Evolutionary conservation across 768 basidiomycete species (phyloP), one percentile per base, ranked within the genome.

Genomic region (Calocybe gangraenosa): DNA sequence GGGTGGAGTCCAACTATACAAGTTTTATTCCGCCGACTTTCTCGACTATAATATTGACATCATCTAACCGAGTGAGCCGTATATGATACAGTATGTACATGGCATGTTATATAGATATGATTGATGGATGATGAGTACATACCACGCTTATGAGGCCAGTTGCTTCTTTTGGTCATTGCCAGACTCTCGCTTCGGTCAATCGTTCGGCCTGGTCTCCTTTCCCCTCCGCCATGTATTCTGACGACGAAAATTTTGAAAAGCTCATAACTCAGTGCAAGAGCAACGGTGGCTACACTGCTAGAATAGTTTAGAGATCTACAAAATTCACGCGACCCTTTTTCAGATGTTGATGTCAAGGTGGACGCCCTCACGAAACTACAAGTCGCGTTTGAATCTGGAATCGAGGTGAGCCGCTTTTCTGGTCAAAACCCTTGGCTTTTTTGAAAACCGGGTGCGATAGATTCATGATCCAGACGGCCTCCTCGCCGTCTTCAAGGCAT

Each of bases 301-400:
- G 19, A 6, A 14, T 18, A 7, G n/a, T 35, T 6, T n/a, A 35
- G 7, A n/a, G 5, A 35, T 18, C 6, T 35, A 7, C 6, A 14
- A 35, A 7, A 4, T 14, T 35, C 34, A 18, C 34, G 13, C 34
- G 34, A 14, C 17, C 42, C 39, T 23, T 42, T 21, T 42, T 37
- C 52, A 91, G 89, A 92, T 63, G 79, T 85, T 47, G 89, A 92
- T 65, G 73, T 78, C 50, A 89, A 84, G 67, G 74, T 89, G 18
- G 88, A 92, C 60, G 88, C 86, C 20, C 71, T 92, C 50, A 72
- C 79, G 47, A 91, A 87, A 66, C 72, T 92, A 34, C 84, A 91
- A 62, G 71, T 70, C 30, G 78, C 83, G 64, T 86, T 89, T 59
- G 85, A 89, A 65, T 67, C 75, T 31, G 81, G 78, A 39, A 61